Evolutionary conservation across 495 filamentous ascomycete genomes (phyloP), one percentile per base, ranked within the genome.

Genomic region (Aspergillus steynii): DNA sequence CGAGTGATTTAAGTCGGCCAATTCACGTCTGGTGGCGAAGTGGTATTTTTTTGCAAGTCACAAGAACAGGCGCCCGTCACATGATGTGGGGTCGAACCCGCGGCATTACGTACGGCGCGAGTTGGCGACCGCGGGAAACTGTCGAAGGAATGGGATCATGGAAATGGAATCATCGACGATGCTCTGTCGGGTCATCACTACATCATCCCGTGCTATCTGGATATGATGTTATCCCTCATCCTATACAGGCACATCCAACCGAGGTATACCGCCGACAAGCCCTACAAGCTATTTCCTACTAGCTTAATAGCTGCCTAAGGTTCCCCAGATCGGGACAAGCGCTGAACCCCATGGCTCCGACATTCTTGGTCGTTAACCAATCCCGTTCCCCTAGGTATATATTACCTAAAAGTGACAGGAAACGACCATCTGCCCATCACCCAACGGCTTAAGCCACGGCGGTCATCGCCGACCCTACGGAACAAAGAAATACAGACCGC

Each of bases 51-150:
- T 49, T 34, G 28, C 32, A 59, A 61, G 66, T 69, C 66, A 69
- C 66, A 64, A 69, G 66, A 56, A 55, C 61, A 58, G 58, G n/a
- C 34, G 52, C 31, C 48, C 48, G 60, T 69, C 67, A 69, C 67
- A 69, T 69, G 67, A 69, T 63, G 64, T 61, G 61, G 59, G 55
- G 63, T 61, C 48, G 61, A 42, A 56, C 55, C 61, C 61, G 58
- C 62, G 62, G 56, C 54, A 56, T 66, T 61, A 49, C 56, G 26
- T 28, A 27, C 8, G 14, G 45, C 55, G 32, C 32, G n/a, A 52
- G 56, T 50, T 29, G 27, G 42, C 27, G 27, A 15, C 31, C 29
- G 47, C 48, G 37, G 37, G 12, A 42, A 42, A 14, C 37, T 20
- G 14, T 42, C 37, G 37, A 42, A 42, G 37, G 37, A 42, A 42